Base-by-base conservation (phyloP, 2,329 filamentous ascomycete genomes). In the Coniochaeta hoffmannii region DNA sequence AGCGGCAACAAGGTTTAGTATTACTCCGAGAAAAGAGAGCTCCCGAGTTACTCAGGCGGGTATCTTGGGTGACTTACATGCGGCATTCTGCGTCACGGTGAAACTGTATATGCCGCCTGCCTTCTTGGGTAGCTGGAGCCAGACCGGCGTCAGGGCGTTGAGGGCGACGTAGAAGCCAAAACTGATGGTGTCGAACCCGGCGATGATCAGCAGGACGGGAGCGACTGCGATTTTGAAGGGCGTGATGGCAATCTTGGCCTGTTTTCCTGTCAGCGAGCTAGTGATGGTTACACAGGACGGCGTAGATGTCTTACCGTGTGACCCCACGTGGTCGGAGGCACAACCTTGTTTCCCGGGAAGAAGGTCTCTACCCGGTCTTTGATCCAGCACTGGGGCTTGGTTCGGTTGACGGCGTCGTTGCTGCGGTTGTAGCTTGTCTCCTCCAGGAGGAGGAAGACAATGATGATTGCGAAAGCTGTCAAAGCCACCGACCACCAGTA, bases 401-500 rank as follows among this genome's bases (percentile, higher is more conserved):
- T 22, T 12, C 56, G 55, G 38, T 66, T 64, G 2, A 55, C 17
- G n/a, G 64, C 61, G 14, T 58, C 54, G 14, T 57, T 35, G 12
- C 57, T 58, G 9, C 70, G 65, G 17, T 67, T 63, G 41, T 65
- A 75, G 1, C 64, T 63, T 1, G 71, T 75, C 46, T 75, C 72
- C 57, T 74, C 70, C 8, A 73, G 63, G 44, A 72, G 70, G 24
- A 68, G 44, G 41, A 75, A 67, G 15, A 69, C 66, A 1, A 68
- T 56, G 4, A 75, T 59, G 17, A 68, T 60, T 1, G 69, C 63
- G 32, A 68, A 63, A 0, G 65, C 69, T 2, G 69, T 60, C 1
- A 73, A 57, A 4, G 65, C 71, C n/a, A 74, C 65, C 1, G 68
- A 71, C 71, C 72, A 76, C 73, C 73, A 76, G 59, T 71, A 76